Percentiles rank a stretch among this genome's conserved stretches.
Evolutionary conservation across 2,329 filamentous ascomycete species (phyloP).

Genomic region (Colletotrichum somersetense): DNA sequence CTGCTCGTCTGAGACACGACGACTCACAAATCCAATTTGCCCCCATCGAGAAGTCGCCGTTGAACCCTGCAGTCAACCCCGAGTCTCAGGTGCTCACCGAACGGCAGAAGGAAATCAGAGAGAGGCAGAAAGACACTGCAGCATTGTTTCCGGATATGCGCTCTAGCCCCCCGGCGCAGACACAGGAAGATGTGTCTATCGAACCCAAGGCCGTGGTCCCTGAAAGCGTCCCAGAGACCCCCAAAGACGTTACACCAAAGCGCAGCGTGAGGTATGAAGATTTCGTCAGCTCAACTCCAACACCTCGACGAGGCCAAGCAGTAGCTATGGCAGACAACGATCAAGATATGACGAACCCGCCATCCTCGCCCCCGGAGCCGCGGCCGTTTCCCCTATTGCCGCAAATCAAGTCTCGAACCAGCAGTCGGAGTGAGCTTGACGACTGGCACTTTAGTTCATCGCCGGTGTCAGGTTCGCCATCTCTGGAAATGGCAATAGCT

Average conservation of each 20-base stretch:
- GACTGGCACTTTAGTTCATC: conserved; percentile 70
- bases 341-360: conserved; percentile 63
- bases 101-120: conserved; percentile 81
- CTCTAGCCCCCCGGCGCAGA: conserved; percentile 60
- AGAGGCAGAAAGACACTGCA: conserved; percentile 74
- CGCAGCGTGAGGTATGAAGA: conserved; percentile 59
- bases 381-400: conserved; percentile 65
- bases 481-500: conserved; percentile 40
- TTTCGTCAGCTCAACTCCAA: conserved; percentile 71
- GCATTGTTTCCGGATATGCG: conserved; percentile 77
- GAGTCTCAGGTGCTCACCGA: conserved; percentile 85
- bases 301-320: conserved; percentile 67
- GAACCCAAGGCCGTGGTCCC: conserved; percentile 23
- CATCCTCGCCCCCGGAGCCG: conserved; percentile 70
- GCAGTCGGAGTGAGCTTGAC: conserved; percentile 54
- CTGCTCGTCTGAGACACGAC: conserved; percentile 76
- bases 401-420: conserved; percentile 65
- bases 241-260: conserved; percentile 61
- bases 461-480: conserved; percentile 65
- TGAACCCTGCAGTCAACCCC: conserved; percentile 56
- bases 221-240: conserved; percentile 40
- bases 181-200: conserved; percentile 29
- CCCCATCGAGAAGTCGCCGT: conserved; percentile 72
- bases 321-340: conserved; percentile 61
- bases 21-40: conserved; percentile 87